phyloP scores from a whole-genome alignment of 768 basidiomycete genomes.

The Suillus discolor region DNA sequence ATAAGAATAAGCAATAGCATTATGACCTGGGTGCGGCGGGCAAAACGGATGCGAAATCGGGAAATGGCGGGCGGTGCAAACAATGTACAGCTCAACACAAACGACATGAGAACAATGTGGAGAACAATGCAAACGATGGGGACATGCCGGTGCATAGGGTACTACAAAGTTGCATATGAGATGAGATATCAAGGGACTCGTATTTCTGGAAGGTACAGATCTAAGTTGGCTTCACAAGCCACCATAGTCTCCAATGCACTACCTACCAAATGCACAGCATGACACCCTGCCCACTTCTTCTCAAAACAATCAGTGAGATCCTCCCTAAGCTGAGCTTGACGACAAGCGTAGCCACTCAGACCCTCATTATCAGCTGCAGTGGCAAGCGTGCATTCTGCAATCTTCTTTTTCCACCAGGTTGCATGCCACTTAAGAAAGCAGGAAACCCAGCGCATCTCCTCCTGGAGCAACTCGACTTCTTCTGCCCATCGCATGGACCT shows the following conservation, averaged over 20 bases:
- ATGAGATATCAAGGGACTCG: neutral
- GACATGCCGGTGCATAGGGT: neutral
- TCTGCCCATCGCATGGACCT: neutral
- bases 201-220: neutral
- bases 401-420: neutral
- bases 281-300: neutral
- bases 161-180: neutral
- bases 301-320: neutral
- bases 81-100: no score
- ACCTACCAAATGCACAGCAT: no score
- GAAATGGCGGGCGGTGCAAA: no score
- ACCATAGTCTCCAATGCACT: neutral
- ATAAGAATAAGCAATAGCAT: neutral
- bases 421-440: neutral
- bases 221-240: neutral
- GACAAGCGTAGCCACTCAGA: neutral
- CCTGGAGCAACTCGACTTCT: conserved; percentile 2
- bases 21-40: no score
- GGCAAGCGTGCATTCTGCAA: neutral
- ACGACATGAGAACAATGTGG: no score
- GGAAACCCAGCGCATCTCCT: neutral
- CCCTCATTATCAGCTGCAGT: neutral
- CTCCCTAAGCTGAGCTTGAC: neutral
- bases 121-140: neutral
- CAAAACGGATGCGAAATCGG: no score